These are phyloP conservation scores for Bondarzewia mesenterica DNA, from an alignment of 1,284 basidiomycete genomes.

Conservation along the genomic window DNA sequence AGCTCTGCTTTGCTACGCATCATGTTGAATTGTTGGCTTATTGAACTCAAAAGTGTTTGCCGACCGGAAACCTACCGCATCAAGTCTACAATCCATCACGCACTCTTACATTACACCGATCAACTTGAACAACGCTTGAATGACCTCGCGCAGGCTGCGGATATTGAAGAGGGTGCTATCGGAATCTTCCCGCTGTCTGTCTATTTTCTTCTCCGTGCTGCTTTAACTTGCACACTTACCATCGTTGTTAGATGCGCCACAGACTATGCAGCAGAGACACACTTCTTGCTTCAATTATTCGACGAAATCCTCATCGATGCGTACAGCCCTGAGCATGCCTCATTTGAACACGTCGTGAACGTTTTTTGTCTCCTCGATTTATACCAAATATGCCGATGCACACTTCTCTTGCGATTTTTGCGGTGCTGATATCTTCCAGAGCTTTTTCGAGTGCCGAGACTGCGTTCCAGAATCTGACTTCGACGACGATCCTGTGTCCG, in stretches of 20 bases:
- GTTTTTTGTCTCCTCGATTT: slow-evolving; percentile 8
- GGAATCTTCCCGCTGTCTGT: not conserved
- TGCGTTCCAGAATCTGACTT: slow-evolving; percentile 26
- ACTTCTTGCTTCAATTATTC: slow-evolving; percentile 38
- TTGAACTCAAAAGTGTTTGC: slow-evolving; percentile 47
- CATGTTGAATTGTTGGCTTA: slow-evolving; percentile 6
- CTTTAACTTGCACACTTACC: not conserved
- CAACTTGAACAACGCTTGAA: slow-evolving; percentile 17
- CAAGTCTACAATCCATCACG: slow-evolving; percentile 52
- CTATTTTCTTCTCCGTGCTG: not conserved
- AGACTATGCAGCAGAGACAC: slow-evolving; percentile 13
- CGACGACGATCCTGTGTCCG: slow-evolving; percentile 1
- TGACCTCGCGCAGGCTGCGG: not conserved
- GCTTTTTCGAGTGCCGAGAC: slow-evolving; percentile 58
- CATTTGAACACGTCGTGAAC: slow-evolving; percentile 20
- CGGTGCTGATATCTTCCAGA: slow-evolving; percentile 68
- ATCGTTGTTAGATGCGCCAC: not conserved
- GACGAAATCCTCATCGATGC: slow-evolving; percentile 54
- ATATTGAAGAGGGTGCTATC: too few species aligned
- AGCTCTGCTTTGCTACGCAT: too few species aligned
- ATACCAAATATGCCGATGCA: slow-evolving; percentile 16
- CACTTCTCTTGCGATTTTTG: slow-evolving; percentile 65
- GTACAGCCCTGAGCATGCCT: slow-evolving; percentile 28
- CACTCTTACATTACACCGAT: slow-evolving; percentile 33
- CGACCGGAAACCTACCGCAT: slow-evolving; percentile 67